Percentiles rank a stretch among this genome's conserved stretches.
Conservation (phyloP, 306 rosid genomes). For the Chamaecrista fasciculata region DNA sequence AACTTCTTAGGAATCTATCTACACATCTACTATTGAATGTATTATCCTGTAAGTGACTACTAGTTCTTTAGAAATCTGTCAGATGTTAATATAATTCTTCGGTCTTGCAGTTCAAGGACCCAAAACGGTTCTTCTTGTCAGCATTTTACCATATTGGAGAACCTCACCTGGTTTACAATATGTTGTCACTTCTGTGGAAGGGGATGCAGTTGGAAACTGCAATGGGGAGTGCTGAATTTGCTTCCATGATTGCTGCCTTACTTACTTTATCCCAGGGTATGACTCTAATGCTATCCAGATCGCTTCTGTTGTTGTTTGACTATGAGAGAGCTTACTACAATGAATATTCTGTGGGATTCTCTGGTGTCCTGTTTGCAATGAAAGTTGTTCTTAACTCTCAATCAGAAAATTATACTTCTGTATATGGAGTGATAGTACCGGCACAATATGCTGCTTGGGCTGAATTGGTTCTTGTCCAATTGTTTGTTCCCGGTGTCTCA, state of each 20-base stretch:
- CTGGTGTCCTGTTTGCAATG: conserved; percentile 92
- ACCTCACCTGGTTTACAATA: conserved; percentile 81
- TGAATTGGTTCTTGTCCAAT: conserved; percentile 65
- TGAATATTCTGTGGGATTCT: conserved; percentile 79
- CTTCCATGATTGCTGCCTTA: conserved; percentile 67
- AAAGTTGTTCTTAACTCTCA: conserved; percentile 76
- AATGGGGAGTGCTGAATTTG: conserved; percentile 62
- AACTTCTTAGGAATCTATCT: neutral
- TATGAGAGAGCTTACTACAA: conserved; percentile 55
- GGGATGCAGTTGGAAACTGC: conserved; percentile 73
- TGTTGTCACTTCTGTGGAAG: conserved; percentile 91
- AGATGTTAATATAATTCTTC: neutral
- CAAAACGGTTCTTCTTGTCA: conserved; percentile 71
- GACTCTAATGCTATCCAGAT: conserved; percentile 63
- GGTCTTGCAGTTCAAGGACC: conserved; percentile 56
- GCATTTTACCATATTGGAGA: conserved; percentile 82
- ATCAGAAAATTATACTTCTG: conserved; percentile 36
- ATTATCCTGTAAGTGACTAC: neutral
- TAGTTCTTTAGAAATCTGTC: neutral
- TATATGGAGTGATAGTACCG: conserved; percentile 65
- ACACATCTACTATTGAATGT: neutral
- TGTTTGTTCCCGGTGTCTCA: conserved; percentile 78
- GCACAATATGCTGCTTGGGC: conserved; percentile 87
- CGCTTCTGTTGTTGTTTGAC: conserved; percentile 64
- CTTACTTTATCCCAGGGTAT: conserved; percentile 75